A percentile compares a stretch with the other conserved stretches of the same genome.
These are phyloP conservation scores for Kokia cookei DNA, from an alignment of 441 rosid species.

Conservation along the genomic window DNA sequence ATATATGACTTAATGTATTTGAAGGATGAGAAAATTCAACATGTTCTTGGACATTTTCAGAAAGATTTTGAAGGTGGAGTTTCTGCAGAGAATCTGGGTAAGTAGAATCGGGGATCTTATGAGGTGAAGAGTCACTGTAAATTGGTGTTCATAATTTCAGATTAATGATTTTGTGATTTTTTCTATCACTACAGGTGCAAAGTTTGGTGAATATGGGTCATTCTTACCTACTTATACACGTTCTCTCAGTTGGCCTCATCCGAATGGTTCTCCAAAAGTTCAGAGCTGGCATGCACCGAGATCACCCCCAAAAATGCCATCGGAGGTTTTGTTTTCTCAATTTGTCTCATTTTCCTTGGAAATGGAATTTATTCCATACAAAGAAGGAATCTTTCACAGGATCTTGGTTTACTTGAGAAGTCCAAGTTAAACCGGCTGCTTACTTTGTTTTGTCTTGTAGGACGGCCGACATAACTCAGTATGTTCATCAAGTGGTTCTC, in stretches of 20 bases:
- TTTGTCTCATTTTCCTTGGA: not conserved
- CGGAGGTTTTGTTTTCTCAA: slow-evolving; percentile 46
- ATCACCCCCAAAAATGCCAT: slow-evolving; percentile 51
- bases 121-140: slow-evolving; percentile 16
- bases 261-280: slow-evolving; percentile 50
- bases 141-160: slow-evolving; percentile 21
- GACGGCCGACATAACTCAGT: slow-evolving; percentile 26
- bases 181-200: slow-evolving; percentile 63
- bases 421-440: slow-evolving; percentile 12
- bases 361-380: not conserved
- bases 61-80: slow-evolving; percentile 81
- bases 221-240: slow-evolving; percentile 80
- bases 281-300: slow-evolving; percentile 41
- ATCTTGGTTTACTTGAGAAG: slow-evolving; percentile 7
- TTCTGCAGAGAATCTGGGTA: slow-evolving; percentile 72
- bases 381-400: not conserved
- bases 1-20: slow-evolving; percentile 14
- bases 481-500: slow-evolving; percentile 36
- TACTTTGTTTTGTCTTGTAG: slow-evolving; percentile 33
- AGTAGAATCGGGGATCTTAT: slow-evolving; percentile 28
- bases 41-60: slow-evolving; percentile 70
- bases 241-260: slow-evolving; percentile 65
- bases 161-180: slow-evolving; percentile 18
- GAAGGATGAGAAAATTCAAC: slow-evolving; percentile 69
- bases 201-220: slow-evolving; percentile 97